Evolutionary conservation across 345 rosid genomes (phyloP), one percentile per base, ranked within the genome.

Genomic region (Bretschneidera sinensis): DNA sequence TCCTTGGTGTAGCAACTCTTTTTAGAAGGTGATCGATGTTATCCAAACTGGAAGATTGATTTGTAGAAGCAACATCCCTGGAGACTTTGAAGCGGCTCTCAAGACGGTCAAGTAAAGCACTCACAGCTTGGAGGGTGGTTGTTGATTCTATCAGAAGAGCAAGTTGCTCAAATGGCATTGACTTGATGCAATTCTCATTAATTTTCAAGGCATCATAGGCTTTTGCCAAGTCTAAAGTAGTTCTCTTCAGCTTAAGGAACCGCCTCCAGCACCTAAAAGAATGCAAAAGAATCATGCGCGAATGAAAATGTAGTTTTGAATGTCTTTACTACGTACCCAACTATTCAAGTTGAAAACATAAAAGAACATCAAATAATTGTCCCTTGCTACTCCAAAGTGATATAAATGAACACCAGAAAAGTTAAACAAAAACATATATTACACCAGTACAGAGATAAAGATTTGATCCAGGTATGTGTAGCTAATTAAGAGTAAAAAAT

Each of bases 11-110:
- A 35, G 83, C 88, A 54, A 95, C 95, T 78, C 91, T 79, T 72
- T 78, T 83, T 49, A 92, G 85, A 65, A 95, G 96, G 75, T 91
- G 96, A 79, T 91, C 96, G 51, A 91, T 86, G 71, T 86, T 85
- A 56, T 80, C 91, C 75, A 83, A 51, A 18, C 61, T 64, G 34
- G 76, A 70, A 25, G 76, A 28, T 18, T 71, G 70, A 64, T 62
- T 70, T 51, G 59, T 21, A 7, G 62, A 33, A 57, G 71, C 66
- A 54, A 79, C 73, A 57, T 65, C 70, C 60, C 62, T 81, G 28
- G 83, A 94, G 65, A 78, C 89, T 73, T 73, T 74, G 63, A 86
- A 68, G 9, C 96, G 96, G 67, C 78, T 74, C 69, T 91, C 96
- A 52, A 91, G 61, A 20, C 99, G 88, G 62, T 95, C 94, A 48